A percentile compares a stretch with the other conserved stretches of the same genome.
Conservation (phyloP, 768 basidiomycete species). For the Tylopilus subfusipes region DNA sequence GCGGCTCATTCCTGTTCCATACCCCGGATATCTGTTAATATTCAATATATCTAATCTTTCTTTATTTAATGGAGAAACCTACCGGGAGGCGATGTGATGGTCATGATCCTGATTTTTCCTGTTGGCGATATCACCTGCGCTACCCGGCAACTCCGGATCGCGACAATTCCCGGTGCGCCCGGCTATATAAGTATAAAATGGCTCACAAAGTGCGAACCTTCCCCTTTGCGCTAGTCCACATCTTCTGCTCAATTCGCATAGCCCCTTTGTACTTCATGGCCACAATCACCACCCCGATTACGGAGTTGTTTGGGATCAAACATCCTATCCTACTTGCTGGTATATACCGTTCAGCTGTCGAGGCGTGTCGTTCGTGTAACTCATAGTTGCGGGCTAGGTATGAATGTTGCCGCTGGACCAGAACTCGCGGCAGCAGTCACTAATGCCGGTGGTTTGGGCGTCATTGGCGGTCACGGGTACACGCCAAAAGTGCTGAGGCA, state of each 20-base stretch:
- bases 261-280: conserved; percentile 22
- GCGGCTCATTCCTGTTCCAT: conserved; percentile 25
- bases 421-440: conserved; percentile 92
- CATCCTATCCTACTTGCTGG: conserved; percentile 88
- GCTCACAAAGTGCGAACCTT: no score
- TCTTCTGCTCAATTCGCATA: neutral
- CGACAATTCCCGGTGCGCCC: neutral
- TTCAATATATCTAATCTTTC: conserved; percentile 5
- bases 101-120: no score
- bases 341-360: conserved; percentile 18
- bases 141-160: neutral
- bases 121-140: neutral
- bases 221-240: no score
- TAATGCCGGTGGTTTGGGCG: conserved; percentile 90
- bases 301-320: conserved; percentile 82
- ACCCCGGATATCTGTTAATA: conserved; percentile 23
- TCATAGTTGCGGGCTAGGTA: conserved; percentile 38
- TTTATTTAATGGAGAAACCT: neutral
- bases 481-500: conserved; percentile 76
- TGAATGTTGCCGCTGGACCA: conserved; percentile 68
- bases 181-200: neutral
- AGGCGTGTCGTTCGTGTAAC: conserved; percentile 36
- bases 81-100: neutral
- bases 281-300: conserved; percentile 82
- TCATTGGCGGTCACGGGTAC: conserved; percentile 87